Evolutionary conservation across 2,329 filamentous ascomycete genomes (phyloP), one percentile per base, ranked within the genome.

Genomic region (Fusarium buxicola): DNA sequence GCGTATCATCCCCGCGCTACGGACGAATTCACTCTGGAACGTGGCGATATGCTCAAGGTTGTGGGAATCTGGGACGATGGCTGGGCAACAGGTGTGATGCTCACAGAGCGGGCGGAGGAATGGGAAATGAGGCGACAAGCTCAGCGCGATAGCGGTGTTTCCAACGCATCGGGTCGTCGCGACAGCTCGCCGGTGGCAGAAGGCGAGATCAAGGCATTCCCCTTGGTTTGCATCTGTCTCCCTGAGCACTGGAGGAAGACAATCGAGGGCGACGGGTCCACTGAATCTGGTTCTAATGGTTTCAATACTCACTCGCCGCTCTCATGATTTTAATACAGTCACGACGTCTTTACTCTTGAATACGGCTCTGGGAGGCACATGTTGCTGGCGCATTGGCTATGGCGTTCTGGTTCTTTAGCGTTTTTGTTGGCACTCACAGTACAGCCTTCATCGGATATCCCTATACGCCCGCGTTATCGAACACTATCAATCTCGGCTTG

Each of bases 11-110:
- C 95, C 30, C 91, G 95, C 30, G 95, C 95, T 5, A 87, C 89
- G 27, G 95, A 99, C 72, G 95, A 99, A 74, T 98, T 98, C 73
- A 84, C 92, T 34, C 82, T 99, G 32, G 95, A 98, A 71, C 88
- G 95, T 56, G 95, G 95, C 50, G 95, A 99, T 74, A 97, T 99
- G 94, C 85, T 99, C 72, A 98, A 97, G 80, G 89, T 99, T 12
- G 90, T 98, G 28, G 95, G 95, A 61, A 99, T 99, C 67, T 99
- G 95, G 95, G 95, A 99, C 72, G 95, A 99, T 75, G 95, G 95
- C 41, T 99, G 95, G 95, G 95, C 95, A 10, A 99, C 95, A 2
- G 95, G 95, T 70, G 85, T 97, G 52, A 84, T 96, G 73, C 80
- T 96, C 53, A 84, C 89, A 50, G 92, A 96, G 70, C 85, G 87